These are phyloP conservation scores for Cercospora brassicicola DNA, from an alignment of 2,329 filamentous ascomycete species.

Conservation along the genomic window DNA sequence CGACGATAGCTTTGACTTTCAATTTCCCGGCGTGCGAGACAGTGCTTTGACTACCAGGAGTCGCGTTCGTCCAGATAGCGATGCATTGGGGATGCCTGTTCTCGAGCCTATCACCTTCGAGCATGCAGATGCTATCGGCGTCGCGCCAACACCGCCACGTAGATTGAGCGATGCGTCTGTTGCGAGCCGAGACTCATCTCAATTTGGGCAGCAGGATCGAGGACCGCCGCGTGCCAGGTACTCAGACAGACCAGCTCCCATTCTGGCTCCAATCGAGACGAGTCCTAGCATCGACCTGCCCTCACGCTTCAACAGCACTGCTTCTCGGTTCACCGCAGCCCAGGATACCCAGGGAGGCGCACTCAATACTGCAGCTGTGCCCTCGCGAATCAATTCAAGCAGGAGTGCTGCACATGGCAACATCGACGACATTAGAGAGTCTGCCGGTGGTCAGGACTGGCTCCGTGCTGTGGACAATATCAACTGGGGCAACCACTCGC, in stretches of 20 bases:
- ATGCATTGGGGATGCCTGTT: constrained; percentile 25
- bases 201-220: constrained; percentile 2
- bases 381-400: constrained; percentile 10
- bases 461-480: constrained; percentile 34
- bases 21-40: constrained; percentile 21
- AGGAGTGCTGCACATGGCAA: constrained; percentile 8
- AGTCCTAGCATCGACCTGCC: constrained; percentile 36
- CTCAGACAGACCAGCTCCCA: constrained; percentile 29
- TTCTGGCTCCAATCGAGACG: constrained; percentile 34
- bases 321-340: constrained; percentile 15
- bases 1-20: constrained; percentile 28
- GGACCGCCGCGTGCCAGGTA: constrained; percentile 11
- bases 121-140: constrained; percentile 25
- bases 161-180: constrained; percentile 21
- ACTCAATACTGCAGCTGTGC: not conserved
- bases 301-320: constrained; percentile 34
- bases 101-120: constrained; percentile 27
- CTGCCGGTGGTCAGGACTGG: constrained; percentile 29
- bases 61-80: constrained; percentile 25
- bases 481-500: constrained; percentile 29
- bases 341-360: not conserved
- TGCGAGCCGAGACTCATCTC: constrained; percentile 6
- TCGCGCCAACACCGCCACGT: constrained; percentile 10
- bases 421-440: constrained; percentile 13
- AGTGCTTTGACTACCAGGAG: constrained; percentile 13